phyloP scores from a whole-genome alignment of 805 yeast genomes.

The Candida nonsorbophila region DNA sequence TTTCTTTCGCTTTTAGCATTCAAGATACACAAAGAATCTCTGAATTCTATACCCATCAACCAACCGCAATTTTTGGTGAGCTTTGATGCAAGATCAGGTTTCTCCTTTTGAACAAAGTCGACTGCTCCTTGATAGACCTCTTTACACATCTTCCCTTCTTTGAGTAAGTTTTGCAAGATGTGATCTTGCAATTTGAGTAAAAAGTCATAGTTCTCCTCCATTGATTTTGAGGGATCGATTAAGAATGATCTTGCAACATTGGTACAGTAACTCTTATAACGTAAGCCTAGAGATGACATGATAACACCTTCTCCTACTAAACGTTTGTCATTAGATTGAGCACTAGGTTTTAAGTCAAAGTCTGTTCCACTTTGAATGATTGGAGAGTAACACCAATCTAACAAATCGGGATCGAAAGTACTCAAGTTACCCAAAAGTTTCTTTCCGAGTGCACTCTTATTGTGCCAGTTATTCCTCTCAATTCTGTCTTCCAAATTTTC shows the following conservation, averaged over 20 bases:
- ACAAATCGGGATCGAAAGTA: conserved; percentile 67
- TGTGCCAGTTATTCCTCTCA: conserved; percentile 66
- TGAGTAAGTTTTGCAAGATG: conserved; percentile 49
- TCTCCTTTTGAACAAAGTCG: conserved; percentile 48
- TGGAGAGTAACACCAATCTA: conserved; percentile 95
- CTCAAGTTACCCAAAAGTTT: conserved; percentile 43
- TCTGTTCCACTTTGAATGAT: conserved; percentile 84
- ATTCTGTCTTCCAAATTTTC: conserved; percentile 77
- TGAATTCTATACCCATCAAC: conserved; percentile 82
- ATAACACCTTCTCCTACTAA: conserved; percentile 71
- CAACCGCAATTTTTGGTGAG: conserved; percentile 83
- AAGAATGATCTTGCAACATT: conserved; percentile 83
- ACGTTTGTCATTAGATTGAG: conserved; percentile 62
- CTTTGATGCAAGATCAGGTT: conserved; percentile 58
- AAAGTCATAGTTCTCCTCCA: conserved; percentile 76
- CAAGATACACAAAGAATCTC: conserved; percentile 72
- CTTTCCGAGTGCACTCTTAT: conserved; percentile 45
- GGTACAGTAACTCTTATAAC: conserved; percentile 86
- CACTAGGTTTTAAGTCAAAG: conserved; percentile 80
- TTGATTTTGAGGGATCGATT: conserved; percentile 79
- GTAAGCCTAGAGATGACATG: conserved; percentile 74
- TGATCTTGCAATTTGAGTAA: conserved; percentile 64
- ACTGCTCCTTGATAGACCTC: conserved; percentile 61
- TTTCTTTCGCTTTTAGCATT: conserved; percentile 67
- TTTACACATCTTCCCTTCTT: conserved; percentile 63